Percentiles rank a stretch among this genome's conserved stretches.
Conservation (phyloP, 2,329 filamentous ascomycete genomes). For the Xylaria sp. region DNA sequence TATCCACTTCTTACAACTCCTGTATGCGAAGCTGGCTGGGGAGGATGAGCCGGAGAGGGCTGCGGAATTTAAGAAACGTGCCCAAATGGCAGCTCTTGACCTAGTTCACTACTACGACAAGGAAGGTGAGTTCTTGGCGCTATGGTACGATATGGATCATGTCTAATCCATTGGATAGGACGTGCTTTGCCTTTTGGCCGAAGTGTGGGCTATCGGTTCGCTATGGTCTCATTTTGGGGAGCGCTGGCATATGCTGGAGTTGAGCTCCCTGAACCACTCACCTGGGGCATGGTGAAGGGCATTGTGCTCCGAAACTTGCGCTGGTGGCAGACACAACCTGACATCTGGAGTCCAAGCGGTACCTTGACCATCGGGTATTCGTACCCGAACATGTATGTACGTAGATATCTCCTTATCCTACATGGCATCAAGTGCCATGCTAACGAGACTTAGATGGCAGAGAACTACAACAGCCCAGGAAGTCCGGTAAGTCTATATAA, state of each 20-base stretch:
- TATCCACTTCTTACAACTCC: slow-evolving; percentile 78
- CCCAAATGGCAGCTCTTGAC: slow-evolving; percentile 70
- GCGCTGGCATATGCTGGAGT: slow-evolving; percentile 77
- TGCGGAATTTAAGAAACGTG: slow-evolving; percentile 71
- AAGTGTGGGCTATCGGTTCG: slow-evolving; percentile 81
- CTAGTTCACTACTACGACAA: slow-evolving; percentile 78
- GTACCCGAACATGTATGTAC: slow-evolving; percentile 76
- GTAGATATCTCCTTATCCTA: slow-evolving; percentile 32
- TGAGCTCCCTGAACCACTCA: slow-evolving; percentile 72
- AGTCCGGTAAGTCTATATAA: slow-evolving; percentile 53
- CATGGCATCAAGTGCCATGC: background rate
- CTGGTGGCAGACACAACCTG: slow-evolving; percentile 78
- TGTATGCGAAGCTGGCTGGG: slow-evolving; percentile 75
- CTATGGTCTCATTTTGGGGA: slow-evolving; percentile 85
- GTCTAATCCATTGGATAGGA: slow-evolving; percentile 42
- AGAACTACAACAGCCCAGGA: slow-evolving; percentile 83
- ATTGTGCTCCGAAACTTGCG: slow-evolving; percentile 74
- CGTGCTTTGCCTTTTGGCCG: slow-evolving; percentile 78
- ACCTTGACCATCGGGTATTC: slow-evolving; percentile 78
- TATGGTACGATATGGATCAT: background rate
- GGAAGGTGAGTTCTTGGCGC: slow-evolving; percentile 49
- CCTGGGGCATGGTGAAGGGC: slow-evolving; percentile 81
- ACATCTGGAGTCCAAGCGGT: slow-evolving; percentile 77
- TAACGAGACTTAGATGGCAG: slow-evolving; percentile 61
- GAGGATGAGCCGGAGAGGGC: slow-evolving; percentile 70